Percentiles rank a stretch among this genome's conserved stretches.
Evolutionary conservation across 768 basidiomycete species (phyloP).

Genomic region (Rhizopogon vulgaris): DNA sequence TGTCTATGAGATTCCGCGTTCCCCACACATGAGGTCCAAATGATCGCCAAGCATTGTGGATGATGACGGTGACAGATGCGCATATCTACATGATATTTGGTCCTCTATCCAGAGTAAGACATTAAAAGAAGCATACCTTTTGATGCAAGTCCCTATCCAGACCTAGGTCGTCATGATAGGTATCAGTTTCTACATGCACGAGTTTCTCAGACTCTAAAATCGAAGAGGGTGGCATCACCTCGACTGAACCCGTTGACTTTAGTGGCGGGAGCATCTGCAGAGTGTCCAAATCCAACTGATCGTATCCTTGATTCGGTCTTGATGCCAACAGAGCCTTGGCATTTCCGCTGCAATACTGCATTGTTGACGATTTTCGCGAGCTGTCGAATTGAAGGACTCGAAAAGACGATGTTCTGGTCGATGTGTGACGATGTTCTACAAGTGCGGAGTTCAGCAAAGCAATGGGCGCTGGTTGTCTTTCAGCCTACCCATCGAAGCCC

Average conservation of each 20-base stretch:
- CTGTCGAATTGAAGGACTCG: constrained; percentile 5
- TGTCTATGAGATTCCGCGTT: constrained; percentile 40
- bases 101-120: background rate
- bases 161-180: constrained; percentile 12
- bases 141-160: constrained; percentile 6
- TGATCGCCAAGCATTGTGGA: constrained; percentile 46
- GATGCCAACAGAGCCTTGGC: too few relatives aligned
- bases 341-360: too few relatives aligned
- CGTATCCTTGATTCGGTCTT: too few relatives aligned
- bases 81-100: constrained; percentile 29
- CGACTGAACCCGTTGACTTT: background rate
- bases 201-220: constrained; percentile 18
- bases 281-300: background rate
- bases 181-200: constrained; percentile 23
- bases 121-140: constrained; percentile 10
- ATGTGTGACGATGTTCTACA: constrained; percentile 19
- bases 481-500: constrained; percentile 29
- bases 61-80: constrained; percentile 27
- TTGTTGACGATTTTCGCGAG: too few relatives aligned
- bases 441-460: background rate
- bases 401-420: constrained; percentile 38
- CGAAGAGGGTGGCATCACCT: background rate
- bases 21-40: constrained; percentile 46
- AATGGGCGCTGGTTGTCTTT: background rate
- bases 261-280: background rate